A percentile compares a stretch with the other conserved stretches of the same genome.
Evolutionary conservation across 2,329 filamentous ascomycete genomes (phyloP).

Genomic region (Sarocladiaceae sp.): DNA sequence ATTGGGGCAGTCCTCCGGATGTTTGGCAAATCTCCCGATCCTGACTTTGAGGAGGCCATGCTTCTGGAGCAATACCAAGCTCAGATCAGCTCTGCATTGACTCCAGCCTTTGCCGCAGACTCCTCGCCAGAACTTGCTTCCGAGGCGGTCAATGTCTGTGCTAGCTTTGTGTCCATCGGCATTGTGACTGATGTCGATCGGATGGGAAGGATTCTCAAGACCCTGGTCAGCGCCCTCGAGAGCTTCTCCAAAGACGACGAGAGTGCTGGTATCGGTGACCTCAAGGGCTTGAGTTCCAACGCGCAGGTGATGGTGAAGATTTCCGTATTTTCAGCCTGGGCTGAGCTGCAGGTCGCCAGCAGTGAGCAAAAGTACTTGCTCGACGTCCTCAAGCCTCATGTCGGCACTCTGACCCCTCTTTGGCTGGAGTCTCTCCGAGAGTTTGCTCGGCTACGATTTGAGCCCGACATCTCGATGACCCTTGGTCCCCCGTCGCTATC

Average conservation of each 20-base stretch:
- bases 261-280: conserved; percentile 81
- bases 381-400: conserved; percentile 83
- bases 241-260: conserved; percentile 82
- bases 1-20: conserved; percentile 91
- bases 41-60: conserved; percentile 95
- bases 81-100: conserved; percentile 93
- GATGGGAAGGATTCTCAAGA: conserved; percentile 97
- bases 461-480: conserved; percentile 93
- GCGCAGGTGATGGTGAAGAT: conserved; percentile 98
- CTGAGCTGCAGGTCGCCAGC: conserved; percentile 91
- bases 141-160: conserved; percentile 94
- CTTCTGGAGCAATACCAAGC: conserved; percentile 97
- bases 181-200: conserved; percentile 96
- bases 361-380: conserved; percentile 84
- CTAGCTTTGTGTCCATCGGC: conserved; percentile 94
- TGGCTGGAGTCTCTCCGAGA: conserved; percentile 93
- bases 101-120: conserved; percentile 90
- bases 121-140: conserved; percentile 94
- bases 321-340: conserved; percentile 95
- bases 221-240: conserved; percentile 82
- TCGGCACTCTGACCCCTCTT: conserved; percentile 81
- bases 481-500: conserved; percentile 74
- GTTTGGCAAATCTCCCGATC: conserved; percentile 92
- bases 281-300: conserved; percentile 89
- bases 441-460: conserved; percentile 87